These are phyloP conservation scores for Nothopassalora personata DNA, from an alignment of 2,329 filamentous ascomycete species.

Conservation along the genomic window DNA sequence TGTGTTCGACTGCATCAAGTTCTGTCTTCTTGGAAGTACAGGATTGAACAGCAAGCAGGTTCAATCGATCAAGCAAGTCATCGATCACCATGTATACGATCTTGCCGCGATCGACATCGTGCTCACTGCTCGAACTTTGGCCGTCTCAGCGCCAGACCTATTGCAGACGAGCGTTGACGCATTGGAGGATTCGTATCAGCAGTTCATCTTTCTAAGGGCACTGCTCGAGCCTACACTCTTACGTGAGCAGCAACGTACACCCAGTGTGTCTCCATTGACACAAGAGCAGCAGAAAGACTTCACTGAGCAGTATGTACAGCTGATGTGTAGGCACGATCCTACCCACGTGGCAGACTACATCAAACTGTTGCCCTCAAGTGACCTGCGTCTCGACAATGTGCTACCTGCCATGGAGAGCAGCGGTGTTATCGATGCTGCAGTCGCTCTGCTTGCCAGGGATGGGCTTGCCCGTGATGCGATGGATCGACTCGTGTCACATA, in stretches of 20 bases:
- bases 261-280: slow-evolving; percentile 27
- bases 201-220: slow-evolving; percentile 71
- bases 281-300: slow-evolving; percentile 50
- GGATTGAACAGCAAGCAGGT: slow-evolving; percentile 64
- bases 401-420: slow-evolving; percentile 84
- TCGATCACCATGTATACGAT: slow-evolving; percentile 60
- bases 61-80: slow-evolving; percentile 63
- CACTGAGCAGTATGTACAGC: slow-evolving; percentile 76
- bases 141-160: slow-evolving; percentile 56
- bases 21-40: slow-evolving; percentile 63
- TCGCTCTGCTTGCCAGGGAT: slow-evolving; percentile 83
- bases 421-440: slow-evolving; percentile 86
- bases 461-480: slow-evolving; percentile 80
- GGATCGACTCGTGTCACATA: slow-evolving; percentile 73
- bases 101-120: slow-evolving; percentile 63
- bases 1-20: slow-evolving; percentile 73
- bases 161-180: slow-evolving; percentile 62
- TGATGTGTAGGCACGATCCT: slow-evolving; percentile 85
- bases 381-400: slow-evolving; percentile 73
- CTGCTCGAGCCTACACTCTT: slow-evolving; percentile 60
- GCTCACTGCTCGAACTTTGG: slow-evolving; percentile 61
- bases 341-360: slow-evolving; percentile 82
- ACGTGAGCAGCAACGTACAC: slow-evolving; percentile 25
- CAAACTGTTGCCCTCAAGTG: slow-evolving; percentile 65
- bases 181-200: slow-evolving; percentile 56